phyloP scores from a whole-genome alignment of 73 alveolate species.

The Uronychia binucleata region DNA sequence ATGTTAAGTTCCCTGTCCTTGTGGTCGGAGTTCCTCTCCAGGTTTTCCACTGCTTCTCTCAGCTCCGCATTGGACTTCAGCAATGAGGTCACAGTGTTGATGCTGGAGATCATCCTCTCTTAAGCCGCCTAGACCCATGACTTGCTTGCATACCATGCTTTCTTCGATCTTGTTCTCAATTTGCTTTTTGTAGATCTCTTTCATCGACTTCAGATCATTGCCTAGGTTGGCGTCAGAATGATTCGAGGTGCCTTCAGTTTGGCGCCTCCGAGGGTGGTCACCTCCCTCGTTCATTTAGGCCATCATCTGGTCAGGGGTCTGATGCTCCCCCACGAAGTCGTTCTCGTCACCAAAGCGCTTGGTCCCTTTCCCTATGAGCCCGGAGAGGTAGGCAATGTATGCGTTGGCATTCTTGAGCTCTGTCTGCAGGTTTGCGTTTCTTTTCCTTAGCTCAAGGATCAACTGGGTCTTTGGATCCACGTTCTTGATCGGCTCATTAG shows the following conservation, averaged over 20 bases:
- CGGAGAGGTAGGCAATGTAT: constrained; percentile 30
- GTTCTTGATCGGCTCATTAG: constrained; percentile 35
- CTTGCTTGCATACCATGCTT: too few relatives aligned
- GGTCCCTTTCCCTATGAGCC: not conserved
- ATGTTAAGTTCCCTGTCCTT: not conserved
- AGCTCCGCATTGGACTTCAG: constrained; percentile 1
- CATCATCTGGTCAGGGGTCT: not conserved
- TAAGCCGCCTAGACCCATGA: too few relatives aligned
- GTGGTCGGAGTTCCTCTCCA: not conserved
- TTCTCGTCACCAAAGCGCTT: not conserved
- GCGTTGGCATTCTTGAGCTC: constrained; percentile 65
- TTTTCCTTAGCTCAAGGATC: constrained; percentile 64
- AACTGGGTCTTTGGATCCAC: constrained; percentile 59
- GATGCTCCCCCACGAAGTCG: not conserved
- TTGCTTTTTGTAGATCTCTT: not conserved
- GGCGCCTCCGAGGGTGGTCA: too few relatives aligned
- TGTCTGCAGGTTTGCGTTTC: constrained; percentile 32
- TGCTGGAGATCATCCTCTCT: not conserved
- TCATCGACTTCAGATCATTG: not conserved
- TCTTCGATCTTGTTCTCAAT: not conserved
- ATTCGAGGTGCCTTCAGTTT: too few relatives aligned
- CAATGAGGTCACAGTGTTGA: not conserved
- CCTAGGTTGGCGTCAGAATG: too few relatives aligned
- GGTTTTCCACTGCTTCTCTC: not conserved
- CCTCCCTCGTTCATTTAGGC: too few relatives aligned